These are phyloP conservation scores for Phylloporus arenicola DNA, from an alignment of 768 basidiomycete species.

Conservation along the genomic window DNA sequence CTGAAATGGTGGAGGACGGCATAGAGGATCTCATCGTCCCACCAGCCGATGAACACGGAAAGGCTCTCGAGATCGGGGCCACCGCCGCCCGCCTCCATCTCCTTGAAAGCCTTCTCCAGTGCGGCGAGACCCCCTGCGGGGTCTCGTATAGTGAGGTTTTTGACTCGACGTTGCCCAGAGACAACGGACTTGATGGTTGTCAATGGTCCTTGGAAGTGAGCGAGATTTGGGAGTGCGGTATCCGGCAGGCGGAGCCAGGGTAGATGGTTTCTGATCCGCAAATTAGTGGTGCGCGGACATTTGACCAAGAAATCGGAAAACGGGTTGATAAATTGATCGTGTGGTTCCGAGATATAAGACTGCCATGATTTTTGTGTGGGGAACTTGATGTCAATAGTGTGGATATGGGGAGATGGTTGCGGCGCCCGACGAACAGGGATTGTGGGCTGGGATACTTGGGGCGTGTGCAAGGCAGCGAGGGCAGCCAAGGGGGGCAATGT, in stretches of 20 bases:
- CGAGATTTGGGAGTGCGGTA: constrained; percentile 16
- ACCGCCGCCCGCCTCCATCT: constrained; percentile 16
- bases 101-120: constrained; percentile 24
- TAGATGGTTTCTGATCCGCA: constrained; percentile 25
- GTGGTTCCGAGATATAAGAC: constrained; percentile 22
- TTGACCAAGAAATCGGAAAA: constrained; percentile 22
- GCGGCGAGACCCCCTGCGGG: constrained; percentile 16
- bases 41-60: constrained; percentile 34
- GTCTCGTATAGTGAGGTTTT: constrained; percentile 24
- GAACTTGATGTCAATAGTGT: constrained; percentile 28
- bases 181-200: constrained; percentile 25
- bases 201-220: constrained; percentile 22
- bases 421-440: constrained; percentile 9
- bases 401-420: constrained; percentile 20
- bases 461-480: constrained; percentile 1
- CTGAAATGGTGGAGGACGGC: constrained; percentile 37
- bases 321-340: constrained; percentile 24
- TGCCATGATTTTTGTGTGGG: constrained; percentile 29
- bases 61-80: constrained; percentile 26
- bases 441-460: not conserved
- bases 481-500: constrained; percentile 8
- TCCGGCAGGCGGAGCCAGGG: constrained; percentile 22
- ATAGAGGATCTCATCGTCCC: constrained; percentile 45
- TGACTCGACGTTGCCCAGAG: constrained; percentile 13
- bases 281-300: constrained; percentile 18